phyloP scores from a whole-genome alignment of 768 basidiomycete genomes.

The Paxillus involutus region DNA sequence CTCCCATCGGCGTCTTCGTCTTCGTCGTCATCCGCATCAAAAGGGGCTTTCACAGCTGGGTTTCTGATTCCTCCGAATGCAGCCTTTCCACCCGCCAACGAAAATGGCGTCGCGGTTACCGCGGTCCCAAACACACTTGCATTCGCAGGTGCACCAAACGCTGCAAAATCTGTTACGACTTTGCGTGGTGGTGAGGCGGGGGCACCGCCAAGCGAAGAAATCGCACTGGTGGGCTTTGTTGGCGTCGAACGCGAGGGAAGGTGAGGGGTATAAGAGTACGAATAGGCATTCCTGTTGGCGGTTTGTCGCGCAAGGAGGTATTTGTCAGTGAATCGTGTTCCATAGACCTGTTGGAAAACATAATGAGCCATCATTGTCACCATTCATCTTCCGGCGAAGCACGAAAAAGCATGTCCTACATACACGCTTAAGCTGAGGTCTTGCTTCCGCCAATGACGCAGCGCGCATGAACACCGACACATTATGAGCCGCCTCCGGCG shows the following conservation, averaged over 20 bases:
- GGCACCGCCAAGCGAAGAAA: constrained; percentile 21
- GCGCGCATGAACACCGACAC: constrained; percentile 82
- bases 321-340: constrained; percentile 97
- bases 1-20: constrained; percentile 66
- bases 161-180: constrained; percentile 85
- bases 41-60: constrained; percentile 32
- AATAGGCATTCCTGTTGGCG: constrained; percentile 49
- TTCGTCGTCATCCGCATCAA: constrained; percentile 72
- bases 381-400: constrained; percentile 1
- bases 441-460: constrained; percentile 66
- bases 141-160: constrained; percentile 74
- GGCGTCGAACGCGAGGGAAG: constrained; percentile 43
- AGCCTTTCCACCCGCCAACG: constrained; percentile 74
- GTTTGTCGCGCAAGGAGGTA: constrained; percentile 77
- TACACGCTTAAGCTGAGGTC: constrained; percentile 79
- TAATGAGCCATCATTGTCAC: constrained; percentile 3
- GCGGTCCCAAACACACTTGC: constrained; percentile 84
- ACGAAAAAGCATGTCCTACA: constrained; percentile 14
- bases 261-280: constrained; percentile 54
- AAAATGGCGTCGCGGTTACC: constrained; percentile 78
- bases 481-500: constrained; percentile 87
- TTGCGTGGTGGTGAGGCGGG: constrained; percentile 76
- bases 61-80: constrained; percentile 80
- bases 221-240: constrained; percentile 34
- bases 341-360: constrained; percentile 63